A percentile compares a stretch with the other conserved stretches of the same genome.
Conservation (phyloP, 805 yeast genomes). For the Lachancea cidri region DNA sequence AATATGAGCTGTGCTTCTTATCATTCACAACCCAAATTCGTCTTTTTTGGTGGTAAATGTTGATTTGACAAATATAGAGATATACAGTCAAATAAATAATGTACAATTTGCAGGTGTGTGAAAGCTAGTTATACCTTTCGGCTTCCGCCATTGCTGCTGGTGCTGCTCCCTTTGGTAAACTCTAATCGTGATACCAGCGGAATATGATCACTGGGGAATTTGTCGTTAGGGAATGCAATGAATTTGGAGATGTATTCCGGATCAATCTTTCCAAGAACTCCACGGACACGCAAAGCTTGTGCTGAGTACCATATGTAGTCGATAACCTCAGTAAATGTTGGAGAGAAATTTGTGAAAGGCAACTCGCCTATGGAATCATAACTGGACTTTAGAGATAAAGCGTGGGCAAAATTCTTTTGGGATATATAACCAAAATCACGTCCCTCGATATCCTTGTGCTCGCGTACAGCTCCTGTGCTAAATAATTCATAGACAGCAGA, state of each 20-base stretch:
- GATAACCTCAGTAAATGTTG: constrained; percentile 86
- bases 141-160: constrained; percentile 17
- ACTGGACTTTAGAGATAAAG: constrained; percentile 76
- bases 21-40: no score
- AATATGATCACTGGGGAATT: constrained; percentile 91
- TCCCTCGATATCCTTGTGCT: constrained; percentile 77
- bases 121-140: constrained; percentile 21
- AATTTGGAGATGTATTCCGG: constrained; percentile 65
- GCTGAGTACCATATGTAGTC: constrained; percentile 96
- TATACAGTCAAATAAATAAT: not conserved
- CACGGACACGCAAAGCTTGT: constrained; percentile 71
- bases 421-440: constrained; percentile 90
- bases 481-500: constrained; percentile 92
- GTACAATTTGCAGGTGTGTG: not conserved
- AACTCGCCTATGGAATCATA: constrained; percentile 82
- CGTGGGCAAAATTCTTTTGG: constrained; percentile 79
- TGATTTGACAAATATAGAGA: not conserved
- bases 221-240: constrained; percentile 91
- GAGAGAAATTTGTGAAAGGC: constrained; percentile 92
- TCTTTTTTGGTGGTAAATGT: no score
- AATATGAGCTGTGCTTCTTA: no score
- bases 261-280: constrained; percentile 81
- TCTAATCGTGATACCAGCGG: constrained; percentile 79
- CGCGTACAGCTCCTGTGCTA: constrained; percentile 66
- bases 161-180: constrained; percentile 43